A percentile compares a stretch with the other conserved stretches of the same genome.
Evolutionary conservation across 2,329 filamentous ascomycete genomes (phyloP).

Genomic region (Aspergillus arachidicola): DNA sequence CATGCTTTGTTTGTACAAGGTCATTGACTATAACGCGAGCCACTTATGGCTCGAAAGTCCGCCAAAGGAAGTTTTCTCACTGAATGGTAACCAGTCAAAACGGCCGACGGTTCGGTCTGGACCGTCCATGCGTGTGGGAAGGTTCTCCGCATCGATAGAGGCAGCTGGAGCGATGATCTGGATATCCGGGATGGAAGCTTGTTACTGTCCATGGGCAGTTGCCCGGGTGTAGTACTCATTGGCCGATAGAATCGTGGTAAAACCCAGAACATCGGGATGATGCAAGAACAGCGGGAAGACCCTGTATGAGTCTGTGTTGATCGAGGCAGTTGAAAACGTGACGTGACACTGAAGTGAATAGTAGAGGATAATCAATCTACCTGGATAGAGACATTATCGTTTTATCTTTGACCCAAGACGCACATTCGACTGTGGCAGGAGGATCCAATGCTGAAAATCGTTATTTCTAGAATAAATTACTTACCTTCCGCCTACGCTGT

Average conservation of each 20-base stretch:
- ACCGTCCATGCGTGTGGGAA: background rate
- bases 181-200: background rate
- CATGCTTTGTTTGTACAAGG: constrained; percentile 15
- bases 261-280: background rate
- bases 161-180: background rate
- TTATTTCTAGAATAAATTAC: background rate
- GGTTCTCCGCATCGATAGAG: constrained; percentile 1
- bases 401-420: background rate
- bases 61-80: background rate
- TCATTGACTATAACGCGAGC: constrained; percentile 6
- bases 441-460: background rate
- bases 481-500: background rate
- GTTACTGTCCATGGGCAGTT: background rate
- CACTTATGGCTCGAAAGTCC: constrained; percentile 15
- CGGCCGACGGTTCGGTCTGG: background rate
- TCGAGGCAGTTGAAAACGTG: background rate
- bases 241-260: background rate
- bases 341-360: background rate
- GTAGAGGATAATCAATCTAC: background rate
- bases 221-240: background rate
- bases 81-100: background rate
- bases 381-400: too few species aligned
- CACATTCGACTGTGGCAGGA: background rate
- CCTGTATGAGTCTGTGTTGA: background rate
- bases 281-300: background rate